A percentile compares a stretch with the other conserved stretches of the same genome.
These are phyloP conservation scores for Trichomonascus vanleenenianus DNA, from an alignment of 805 yeast genomes.

Conservation along the genomic window DNA sequence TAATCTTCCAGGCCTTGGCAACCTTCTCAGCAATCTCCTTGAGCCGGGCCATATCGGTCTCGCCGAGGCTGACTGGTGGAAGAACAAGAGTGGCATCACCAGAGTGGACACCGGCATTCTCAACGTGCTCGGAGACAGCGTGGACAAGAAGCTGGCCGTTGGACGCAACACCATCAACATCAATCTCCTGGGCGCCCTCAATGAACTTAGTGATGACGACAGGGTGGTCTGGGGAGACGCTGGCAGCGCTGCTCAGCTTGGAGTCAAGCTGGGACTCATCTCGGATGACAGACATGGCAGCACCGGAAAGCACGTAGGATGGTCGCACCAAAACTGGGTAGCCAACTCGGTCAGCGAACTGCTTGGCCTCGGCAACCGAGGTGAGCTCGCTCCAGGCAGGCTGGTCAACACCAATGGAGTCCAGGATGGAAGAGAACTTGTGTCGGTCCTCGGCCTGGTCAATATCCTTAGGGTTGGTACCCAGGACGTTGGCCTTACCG, in stretches of 20 bases:
- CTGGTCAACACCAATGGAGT: conserved; percentile 88
- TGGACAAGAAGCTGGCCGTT: conserved; percentile 86
- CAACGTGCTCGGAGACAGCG: conserved; percentile 96
- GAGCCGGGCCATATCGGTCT: conserved; percentile 58
- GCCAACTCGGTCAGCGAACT: conserved; percentile 77
- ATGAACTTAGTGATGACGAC: conserved; percentile 95
- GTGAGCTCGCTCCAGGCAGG: conserved; percentile 97
- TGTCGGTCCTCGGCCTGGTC: conserved; percentile 98
- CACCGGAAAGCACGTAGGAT: conserved; percentile 94
- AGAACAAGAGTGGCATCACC: conserved; percentile 96
- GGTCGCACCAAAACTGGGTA: conserved; percentile 98
- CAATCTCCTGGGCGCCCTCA: conserved; percentile 94
- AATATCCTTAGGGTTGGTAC: conserved; percentile 90
- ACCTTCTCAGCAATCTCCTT: conserved; percentile 89
- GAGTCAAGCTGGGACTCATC: conserved; percentile 70
- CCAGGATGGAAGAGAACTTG: conserved; percentile 90
- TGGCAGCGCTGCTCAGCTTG: conserved; percentile 80
- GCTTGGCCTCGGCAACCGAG: conserved; percentile 75
- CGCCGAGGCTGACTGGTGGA: conserved; percentile 79
- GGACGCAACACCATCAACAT: conserved; percentile 92
- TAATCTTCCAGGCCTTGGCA: conserved; percentile 87
- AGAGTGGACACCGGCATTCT: conserved; percentile 97
- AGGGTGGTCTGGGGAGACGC: conserved; percentile 93
- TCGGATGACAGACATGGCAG: conserved; percentile 94
- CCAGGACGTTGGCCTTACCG: conserved; percentile 80